phyloP scores from a whole-genome alignment of 192 early-diverging fungal genomes.

The Spizellomyces sp. region DNA sequence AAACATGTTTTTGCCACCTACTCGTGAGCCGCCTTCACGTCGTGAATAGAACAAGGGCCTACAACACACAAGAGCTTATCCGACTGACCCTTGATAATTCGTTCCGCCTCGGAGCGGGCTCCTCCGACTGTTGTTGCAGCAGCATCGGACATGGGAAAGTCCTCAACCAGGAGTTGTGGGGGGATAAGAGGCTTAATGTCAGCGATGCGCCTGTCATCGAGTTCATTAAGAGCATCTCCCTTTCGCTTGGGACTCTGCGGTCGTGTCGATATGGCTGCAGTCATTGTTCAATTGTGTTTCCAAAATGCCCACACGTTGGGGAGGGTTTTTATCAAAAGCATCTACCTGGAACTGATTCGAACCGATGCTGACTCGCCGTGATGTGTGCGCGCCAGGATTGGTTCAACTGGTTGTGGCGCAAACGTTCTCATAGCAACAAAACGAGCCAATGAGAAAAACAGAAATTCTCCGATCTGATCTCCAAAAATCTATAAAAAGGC shows the following conservation, averaged over 20 bases:
- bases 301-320: too few species aligned
- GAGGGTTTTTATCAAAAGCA: too few species aligned
- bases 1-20: slow-evolving; percentile 53
- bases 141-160: slow-evolving; percentile 72
- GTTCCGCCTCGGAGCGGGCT: slow-evolving; percentile 34
- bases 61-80: slow-evolving; percentile 90
- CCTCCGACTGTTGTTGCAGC: slow-evolving; percentile 75
- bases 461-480: too few species aligned
- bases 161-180: slow-evolving; percentile 93
- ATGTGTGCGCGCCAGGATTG: too few species aligned
- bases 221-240: slow-evolving; percentile 79
- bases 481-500: too few species aligned
- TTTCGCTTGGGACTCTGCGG: not conserved
- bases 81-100: slow-evolving; percentile 66
- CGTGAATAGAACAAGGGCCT: slow-evolving; percentile 97
- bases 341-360: too few species aligned
- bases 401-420: too few species aligned
- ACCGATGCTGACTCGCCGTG: too few species aligned
- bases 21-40: slow-evolving; percentile 80
- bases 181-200: slow-evolving; percentile 66
- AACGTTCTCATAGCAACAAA: too few species aligned
- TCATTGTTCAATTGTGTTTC: not conserved
- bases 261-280: not conserved
- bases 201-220: slow-evolving; percentile 88
- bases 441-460: too few species aligned